Evolutionary conservation across 2,329 filamentous ascomycete genomes (phyloP), one percentile per base, ranked within the genome.

Genomic region (Xylariaceae sp.): DNA sequence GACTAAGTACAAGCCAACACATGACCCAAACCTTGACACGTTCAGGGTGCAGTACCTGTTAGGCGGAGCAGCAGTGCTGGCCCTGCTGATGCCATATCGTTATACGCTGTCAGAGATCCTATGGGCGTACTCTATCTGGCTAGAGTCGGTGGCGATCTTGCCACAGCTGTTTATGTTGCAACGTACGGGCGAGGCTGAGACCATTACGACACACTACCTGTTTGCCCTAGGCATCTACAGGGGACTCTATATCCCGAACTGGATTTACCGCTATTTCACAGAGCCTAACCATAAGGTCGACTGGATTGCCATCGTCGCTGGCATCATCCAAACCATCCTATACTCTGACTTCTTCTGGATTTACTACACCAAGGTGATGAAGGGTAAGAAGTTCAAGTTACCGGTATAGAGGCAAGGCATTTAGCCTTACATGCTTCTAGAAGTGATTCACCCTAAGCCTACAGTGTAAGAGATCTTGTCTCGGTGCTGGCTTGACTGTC

Each of bases 291-390:
- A 91, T 72, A 88, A 81, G 72, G 72, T 88, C 64, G 92, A 97
- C 71, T 89, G 87, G 60, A 95, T 97, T 63, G 88, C 92, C 16
- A 88, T 97, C 45, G 70, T 94, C 58, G 94, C 95, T 3, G 94
- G 94, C 10, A 82, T 97, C 50, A 77, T 97, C 60, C 94, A 99
- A 80, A 99, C 94, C 0, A 77, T 99, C 42, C 80, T 99, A 53
- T 99, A 99, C 79, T 96, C 91, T 60, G 94, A 99, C 77, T 99
- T 99, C 79, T 99, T 99, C 83, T 99, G 92, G 82, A 93, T 99
- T 68, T 99, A 99, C 79, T 99, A 97, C 77, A 96, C 88, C 55
- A 97, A 97, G 86, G 88, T 93, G 41, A 78, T 92, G 75, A 91
- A 92, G 79, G 89, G 89, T 65, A 89, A 91, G 81, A 92, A 91